Conservation (phyloP, 139 green algal species). For the Zygnema circumcarinatum region DNA sequence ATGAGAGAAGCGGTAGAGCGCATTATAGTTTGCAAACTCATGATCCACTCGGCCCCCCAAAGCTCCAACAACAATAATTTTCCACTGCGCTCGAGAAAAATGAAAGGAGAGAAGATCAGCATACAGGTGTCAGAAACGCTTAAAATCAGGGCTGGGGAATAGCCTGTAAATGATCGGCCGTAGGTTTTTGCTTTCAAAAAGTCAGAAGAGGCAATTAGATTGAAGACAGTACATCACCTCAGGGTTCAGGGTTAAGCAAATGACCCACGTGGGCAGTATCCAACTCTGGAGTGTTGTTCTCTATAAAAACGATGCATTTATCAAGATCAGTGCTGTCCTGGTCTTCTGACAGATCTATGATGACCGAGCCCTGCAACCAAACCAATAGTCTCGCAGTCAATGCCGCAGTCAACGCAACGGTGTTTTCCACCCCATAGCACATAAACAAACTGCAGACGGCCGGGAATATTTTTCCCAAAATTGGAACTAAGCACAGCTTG, state of each 20-base stretch:
- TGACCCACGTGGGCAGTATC: neutral
- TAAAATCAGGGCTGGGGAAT: neutral
- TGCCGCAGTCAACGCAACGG: neutral
- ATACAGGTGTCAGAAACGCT: neutral
- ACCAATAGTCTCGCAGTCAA: neutral
- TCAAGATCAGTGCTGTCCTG: slow-evolving; percentile 90
- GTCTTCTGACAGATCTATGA: slow-evolving; percentile 79
- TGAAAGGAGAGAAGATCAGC: neutral
- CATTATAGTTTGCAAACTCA: slow-evolving; percentile 82
- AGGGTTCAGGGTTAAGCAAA: neutral
- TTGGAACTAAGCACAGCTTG: too few species aligned
- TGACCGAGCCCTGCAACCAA: slow-evolving; percentile 19
- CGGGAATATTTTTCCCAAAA: too few species aligned
- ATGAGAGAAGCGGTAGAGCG: slow-evolving; percentile 75
- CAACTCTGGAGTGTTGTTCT: neutral
- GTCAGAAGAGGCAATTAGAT: neutral
- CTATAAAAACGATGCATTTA: slow-evolving; percentile 71
- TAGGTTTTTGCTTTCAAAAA: neutral
- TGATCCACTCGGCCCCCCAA: slow-evolving; percentile 93
- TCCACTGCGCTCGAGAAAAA: neutral
- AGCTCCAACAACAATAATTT: slow-evolving; percentile 71
- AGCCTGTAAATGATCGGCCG: too few species aligned
- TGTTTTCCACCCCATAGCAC: neutral
- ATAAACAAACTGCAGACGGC: neutral
- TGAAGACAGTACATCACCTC: neutral